Conservation (phyloP, 2,329 filamentous ascomycete genomes). For the Fusarium clavum region DNA sequence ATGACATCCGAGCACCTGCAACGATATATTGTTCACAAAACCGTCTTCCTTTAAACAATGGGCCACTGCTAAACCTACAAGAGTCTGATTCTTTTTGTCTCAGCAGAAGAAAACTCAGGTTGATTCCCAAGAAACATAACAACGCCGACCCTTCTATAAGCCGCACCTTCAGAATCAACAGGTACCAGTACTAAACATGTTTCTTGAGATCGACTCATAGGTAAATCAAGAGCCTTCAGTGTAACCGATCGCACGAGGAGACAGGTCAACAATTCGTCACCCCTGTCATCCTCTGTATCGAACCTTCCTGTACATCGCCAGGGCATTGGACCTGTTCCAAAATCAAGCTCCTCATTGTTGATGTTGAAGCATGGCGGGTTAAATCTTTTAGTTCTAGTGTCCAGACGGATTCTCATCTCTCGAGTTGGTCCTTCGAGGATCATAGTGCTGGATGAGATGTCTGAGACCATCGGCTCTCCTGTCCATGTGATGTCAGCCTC, state of each 20-base stretch:
- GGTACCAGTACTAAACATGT: slow-evolving; percentile 2
- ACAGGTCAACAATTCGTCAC: slow-evolving; percentile 3
- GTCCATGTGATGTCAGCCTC: not conserved
- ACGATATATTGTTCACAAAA: accelerated
- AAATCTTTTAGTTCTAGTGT: not conserved
- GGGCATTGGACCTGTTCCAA: not conserved
- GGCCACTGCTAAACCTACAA: not conserved
- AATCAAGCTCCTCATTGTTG: not conserved
- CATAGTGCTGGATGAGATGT: not conserved
- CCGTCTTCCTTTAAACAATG: too few relatives aligned
- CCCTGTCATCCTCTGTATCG: not conserved
- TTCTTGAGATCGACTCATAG: not conserved
- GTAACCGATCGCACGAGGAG: slow-evolving; percentile 7
- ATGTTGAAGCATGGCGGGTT: not conserved
- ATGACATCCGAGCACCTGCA: not conserved
- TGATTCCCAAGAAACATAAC: not conserved
- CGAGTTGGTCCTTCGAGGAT: not conserved
- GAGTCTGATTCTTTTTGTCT: not conserved
- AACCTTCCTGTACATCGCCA: slow-evolving; percentile 13
- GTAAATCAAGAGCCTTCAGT: too few relatives aligned
- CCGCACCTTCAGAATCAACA: not conserved
- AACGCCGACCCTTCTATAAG: not conserved
- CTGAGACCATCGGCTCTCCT: not conserved
- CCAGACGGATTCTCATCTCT: not conserved
- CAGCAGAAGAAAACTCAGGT: not conserved